A percentile compares a stretch with the other conserved stretches of the same genome.
phyloP scores from a whole-genome alignment of 2,329 filamentous ascomycete genomes.

The Verticillium zaregamsianum region DNA sequence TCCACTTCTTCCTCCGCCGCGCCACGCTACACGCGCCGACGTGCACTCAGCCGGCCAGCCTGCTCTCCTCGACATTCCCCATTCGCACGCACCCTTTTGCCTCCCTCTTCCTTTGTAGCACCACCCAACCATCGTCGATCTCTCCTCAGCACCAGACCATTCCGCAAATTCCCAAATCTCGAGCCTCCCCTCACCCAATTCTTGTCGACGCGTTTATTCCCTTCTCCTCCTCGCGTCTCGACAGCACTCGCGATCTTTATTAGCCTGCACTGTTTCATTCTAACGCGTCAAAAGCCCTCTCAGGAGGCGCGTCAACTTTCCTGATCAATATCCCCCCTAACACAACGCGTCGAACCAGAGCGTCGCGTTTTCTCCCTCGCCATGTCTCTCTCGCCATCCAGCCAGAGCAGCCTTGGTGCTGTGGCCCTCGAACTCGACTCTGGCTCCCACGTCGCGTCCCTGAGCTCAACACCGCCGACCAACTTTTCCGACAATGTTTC shows the following conservation, averaged over 20 bases:
- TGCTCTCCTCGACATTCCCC: background rate
- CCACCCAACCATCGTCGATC: conserved; percentile 5
- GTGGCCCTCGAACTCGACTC: conserved; percentile 34
- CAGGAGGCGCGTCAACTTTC: background rate
- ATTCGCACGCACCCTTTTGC: background rate
- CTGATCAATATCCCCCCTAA: background rate
- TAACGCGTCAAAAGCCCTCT: conserved; percentile 12
- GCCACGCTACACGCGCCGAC: background rate
- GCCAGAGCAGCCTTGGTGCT: conserved; percentile 25
- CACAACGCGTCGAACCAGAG: conserved; percentile 11
- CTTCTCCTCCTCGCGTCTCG: background rate
- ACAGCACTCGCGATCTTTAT: background rate
- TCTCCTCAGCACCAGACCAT: conserved; percentile 5
- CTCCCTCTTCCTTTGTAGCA: background rate
- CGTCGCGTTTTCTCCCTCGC: conserved; percentile 16
- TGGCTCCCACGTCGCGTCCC: conserved; percentile 47
- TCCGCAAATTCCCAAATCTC: conserved; percentile 8
- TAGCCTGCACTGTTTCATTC: background rate
- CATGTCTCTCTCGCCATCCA: conserved; percentile 17
- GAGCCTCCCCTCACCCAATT: background rate
- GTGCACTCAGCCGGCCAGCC: background rate
- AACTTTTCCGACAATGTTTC: conserved; percentile 61
- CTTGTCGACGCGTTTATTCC: background rate
- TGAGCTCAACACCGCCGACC: conserved; percentile 62
- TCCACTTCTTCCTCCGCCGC: background rate